These are phyloP conservation scores for Gardenia jasminoides DNA, from an alignment of 257 asterid genomes.

Conservation along the genomic window DNA sequence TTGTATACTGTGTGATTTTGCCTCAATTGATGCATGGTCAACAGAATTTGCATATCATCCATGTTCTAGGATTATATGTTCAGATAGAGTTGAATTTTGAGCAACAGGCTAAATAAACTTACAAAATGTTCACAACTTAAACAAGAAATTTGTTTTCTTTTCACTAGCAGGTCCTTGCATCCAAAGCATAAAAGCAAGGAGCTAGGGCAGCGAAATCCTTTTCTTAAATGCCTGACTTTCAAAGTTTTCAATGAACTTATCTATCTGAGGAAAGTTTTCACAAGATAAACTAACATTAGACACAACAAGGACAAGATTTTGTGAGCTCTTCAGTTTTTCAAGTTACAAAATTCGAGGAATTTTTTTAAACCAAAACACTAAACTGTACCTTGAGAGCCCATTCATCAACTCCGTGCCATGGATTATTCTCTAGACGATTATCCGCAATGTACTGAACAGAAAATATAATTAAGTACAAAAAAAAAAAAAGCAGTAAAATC, in stretches of 20 bases:
- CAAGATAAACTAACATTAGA: not conserved
- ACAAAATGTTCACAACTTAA: not conserved
- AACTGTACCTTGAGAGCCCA: constrained; percentile 78
- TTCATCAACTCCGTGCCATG: constrained; percentile 79
- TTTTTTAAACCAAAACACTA: not conserved
- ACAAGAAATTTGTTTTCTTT: not conserved
- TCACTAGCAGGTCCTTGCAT: not conserved
- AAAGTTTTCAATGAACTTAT: not conserved
- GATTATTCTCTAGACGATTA: constrained; percentile 63
- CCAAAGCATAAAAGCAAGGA: not conserved
- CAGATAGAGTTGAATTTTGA: not conserved
- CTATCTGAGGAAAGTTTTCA: not conserved
- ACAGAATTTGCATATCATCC: not conserved
- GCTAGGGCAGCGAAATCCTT: not conserved
- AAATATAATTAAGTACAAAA: constrained; percentile 12
- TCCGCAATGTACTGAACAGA: constrained; percentile 79
- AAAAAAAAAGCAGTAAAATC: not conserved
- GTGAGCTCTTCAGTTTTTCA: not conserved
- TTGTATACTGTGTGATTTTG: not conserved
- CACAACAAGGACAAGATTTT: not conserved
- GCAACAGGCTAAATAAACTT: not conserved
- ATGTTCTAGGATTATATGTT: not conserved
- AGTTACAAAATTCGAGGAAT: not conserved
- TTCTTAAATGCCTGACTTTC: not conserved
- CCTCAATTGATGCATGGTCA: not conserved